A percentile compares a stretch with the other conserved stretches of the same genome.
Conservation (phyloP, 352 stramenopile genomes). For the Phytophthora pisi region DNA sequence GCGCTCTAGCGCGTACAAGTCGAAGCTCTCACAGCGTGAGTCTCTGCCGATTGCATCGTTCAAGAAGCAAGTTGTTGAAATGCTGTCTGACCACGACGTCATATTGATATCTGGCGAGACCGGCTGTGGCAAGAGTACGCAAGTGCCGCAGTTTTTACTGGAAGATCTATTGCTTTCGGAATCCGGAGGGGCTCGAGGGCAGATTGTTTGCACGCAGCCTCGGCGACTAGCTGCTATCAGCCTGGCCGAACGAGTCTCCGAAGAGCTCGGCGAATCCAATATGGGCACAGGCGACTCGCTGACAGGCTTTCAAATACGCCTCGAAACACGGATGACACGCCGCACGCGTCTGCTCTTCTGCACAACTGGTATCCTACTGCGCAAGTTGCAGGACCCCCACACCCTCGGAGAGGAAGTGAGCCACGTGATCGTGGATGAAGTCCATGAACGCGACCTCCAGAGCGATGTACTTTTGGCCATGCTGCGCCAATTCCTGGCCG, state of each 20-base stretch:
- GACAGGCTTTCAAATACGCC: conserved; percentile 93
- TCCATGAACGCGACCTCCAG: conserved; percentile 96
- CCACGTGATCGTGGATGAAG: conserved; percentile 98
- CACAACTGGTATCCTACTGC: conserved; percentile 95
- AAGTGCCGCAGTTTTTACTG: conserved; percentile 97
- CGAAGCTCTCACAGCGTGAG: conserved; percentile 51
- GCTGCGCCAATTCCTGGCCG: conserved; percentile 82
- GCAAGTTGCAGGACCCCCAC: conserved; percentile 86
- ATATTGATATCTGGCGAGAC: conserved; percentile 96
- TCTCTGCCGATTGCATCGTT: conserved; percentile 84
- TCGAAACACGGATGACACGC: conserved; percentile 88
- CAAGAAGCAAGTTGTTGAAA: conserved; percentile 79
- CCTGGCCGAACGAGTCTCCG: conserved; percentile 92
- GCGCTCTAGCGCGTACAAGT: conserved; percentile 41
- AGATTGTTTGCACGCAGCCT: conserved; percentile 97
- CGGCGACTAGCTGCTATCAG: conserved; percentile 96
- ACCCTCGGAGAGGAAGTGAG: conserved; percentile 88
- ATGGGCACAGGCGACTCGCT: conserved; percentile 67
- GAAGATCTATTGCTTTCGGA: conserved; percentile 85
- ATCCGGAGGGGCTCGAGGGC: conserved; percentile 70
- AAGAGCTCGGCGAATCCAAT: conserved; percentile 89
- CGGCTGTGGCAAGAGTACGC: conserved; percentile 95
- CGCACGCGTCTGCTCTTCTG: conserved; percentile 94
- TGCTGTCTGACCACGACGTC: conserved; percentile 85
- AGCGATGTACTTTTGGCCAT: conserved; percentile 93